phyloP scores from a whole-genome alignment of 1,284 basidiomycete genomes.

The Athelia psychrophila region DNA sequence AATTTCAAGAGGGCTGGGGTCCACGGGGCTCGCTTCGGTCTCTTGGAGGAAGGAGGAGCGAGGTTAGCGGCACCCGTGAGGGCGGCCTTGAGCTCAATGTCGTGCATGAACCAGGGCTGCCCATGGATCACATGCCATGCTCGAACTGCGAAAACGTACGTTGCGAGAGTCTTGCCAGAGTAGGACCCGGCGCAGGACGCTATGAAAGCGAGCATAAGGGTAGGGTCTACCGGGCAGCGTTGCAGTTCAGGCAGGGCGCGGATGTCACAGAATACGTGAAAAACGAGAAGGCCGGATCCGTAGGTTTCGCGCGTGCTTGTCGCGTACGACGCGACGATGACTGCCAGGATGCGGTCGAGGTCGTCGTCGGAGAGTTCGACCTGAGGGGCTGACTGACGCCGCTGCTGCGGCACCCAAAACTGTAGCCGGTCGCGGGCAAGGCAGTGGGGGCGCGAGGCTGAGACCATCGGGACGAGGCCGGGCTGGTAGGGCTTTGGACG shows the following conservation, averaged over 20 bases:
- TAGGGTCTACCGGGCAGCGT: slow-evolving; percentile 16
- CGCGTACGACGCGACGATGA: slow-evolving; percentile 14
- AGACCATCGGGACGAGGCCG: slow-evolving; percentile 7
- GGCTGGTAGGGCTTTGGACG: slow-evolving; percentile 8
- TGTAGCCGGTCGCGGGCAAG: slow-evolving; percentile 16
- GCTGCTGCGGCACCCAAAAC: slow-evolving; percentile 15
- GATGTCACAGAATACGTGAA: slow-evolving; percentile 27
- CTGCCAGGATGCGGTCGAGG: slow-evolving; percentile 9
- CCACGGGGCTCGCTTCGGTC: slow-evolving; percentile 19
- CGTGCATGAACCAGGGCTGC: slow-evolving; percentile 17
- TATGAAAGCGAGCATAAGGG: too few species aligned
- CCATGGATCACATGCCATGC: slow-evolving; percentile 37
- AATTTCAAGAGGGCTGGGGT: slow-evolving; percentile 14
- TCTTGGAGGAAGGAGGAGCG: slow-evolving; percentile 15
- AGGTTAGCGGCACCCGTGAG: slow-evolving; percentile 18
- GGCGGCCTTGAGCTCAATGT: slow-evolving; percentile 15
- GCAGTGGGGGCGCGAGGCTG: slow-evolving; percentile 21
- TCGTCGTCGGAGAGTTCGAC: slow-evolving; percentile 7
- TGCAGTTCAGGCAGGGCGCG: slow-evolving; percentile 14
- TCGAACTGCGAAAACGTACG: slow-evolving; percentile 23
- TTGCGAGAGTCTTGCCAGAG: slow-evolving; percentile 16
- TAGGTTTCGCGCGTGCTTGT: slow-evolving; percentile 20
- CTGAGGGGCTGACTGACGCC: background rate
- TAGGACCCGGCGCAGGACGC: slow-evolving; percentile 16
- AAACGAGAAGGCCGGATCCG: slow-evolving; percentile 22